These are phyloP conservation scores for Pestalotiopsis sp. DNA, from an alignment of 2,329 filamentous ascomycete genomes.

Conservation along the genomic window DNA sequence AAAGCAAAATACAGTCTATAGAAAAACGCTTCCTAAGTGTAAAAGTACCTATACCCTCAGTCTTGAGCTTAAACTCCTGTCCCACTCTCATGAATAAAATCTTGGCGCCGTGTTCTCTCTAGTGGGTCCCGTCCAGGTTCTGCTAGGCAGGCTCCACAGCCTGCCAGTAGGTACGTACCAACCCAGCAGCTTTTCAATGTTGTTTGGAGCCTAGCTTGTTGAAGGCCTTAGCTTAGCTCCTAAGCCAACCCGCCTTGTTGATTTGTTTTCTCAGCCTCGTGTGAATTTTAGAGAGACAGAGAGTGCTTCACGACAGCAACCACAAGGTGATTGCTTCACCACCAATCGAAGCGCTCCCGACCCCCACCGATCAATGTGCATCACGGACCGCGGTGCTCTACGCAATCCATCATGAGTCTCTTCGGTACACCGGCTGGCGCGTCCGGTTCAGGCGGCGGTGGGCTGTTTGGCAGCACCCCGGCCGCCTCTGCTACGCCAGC, in stretches of 20 bases:
- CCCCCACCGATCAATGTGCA: not conserved
- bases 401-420: not conserved
- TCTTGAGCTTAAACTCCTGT: not conserved
- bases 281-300: slow-evolving; percentile 4
- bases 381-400: not conserved
- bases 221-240: not conserved
- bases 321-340: not conserved
- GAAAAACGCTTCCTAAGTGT: too few relatives aligned
- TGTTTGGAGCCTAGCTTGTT: not conserved
- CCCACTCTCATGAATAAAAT: not conserved
- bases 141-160: not conserved
- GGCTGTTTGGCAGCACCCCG: slow-evolving; percentile 2
- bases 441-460: slow-evolving; percentile 1
- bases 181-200: not conserved
- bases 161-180: not conserved
- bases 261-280: slow-evolving; percentile 14
- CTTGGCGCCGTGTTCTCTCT: not conserved
- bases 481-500: not conserved
- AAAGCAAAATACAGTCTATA: too few relatives aligned
- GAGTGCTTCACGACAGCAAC: slow-evolving; percentile 5
- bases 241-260: not conserved
- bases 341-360: not conserved
- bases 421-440: slow-evolving; percentile 3
- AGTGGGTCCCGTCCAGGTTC: not conserved
- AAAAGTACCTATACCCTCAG: too few relatives aligned